These are phyloP conservation scores for Psilocybe sp. DNA, from an alignment of 768 basidiomycete species.

Conservation along the genomic window DNA sequence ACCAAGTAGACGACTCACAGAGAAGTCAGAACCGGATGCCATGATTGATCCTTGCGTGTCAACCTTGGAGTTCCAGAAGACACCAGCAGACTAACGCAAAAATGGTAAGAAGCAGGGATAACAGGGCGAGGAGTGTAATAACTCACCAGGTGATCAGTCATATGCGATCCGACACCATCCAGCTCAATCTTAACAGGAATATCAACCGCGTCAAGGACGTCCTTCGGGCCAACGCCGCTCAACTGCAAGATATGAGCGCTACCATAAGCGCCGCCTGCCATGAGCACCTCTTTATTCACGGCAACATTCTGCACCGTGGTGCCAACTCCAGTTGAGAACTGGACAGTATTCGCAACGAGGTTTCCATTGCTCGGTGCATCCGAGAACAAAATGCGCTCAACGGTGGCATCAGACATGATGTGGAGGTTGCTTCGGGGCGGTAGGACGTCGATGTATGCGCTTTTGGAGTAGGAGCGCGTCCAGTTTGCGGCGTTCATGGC, in stretches of 20 bases:
- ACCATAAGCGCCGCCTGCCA: constrained; percentile 50
- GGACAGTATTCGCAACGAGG: constrained; percentile 28
- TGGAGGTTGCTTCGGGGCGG: constrained; percentile 62
- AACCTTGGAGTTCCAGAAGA: constrained; percentile 17
- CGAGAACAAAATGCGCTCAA: constrained; percentile 50
- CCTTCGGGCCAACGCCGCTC: constrained; percentile 57
- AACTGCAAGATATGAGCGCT: constrained; percentile 53
- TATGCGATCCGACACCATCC: constrained; percentile 60
- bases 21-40: constrained; percentile 22
- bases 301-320: constrained; percentile 37
- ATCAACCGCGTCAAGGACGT: constrained; percentile 44
- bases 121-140: background rate
- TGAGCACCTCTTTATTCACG: constrained; percentile 60
- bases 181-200: constrained; percentile 45
- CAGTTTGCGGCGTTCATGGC: constrained; percentile 64
- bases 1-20: constrained; percentile 16
- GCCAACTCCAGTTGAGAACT: constrained; percentile 35
- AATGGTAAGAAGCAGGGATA: background rate
- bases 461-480: constrained; percentile 65
- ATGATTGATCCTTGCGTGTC: constrained; percentile 27
- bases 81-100: constrained; percentile 17
- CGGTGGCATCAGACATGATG: constrained; percentile 58
- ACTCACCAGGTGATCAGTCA: constrained; percentile 46
- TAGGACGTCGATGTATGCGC: constrained; percentile 65
- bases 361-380: constrained; percentile 46